A percentile compares a stretch with the other conserved stretches of the same genome.
Conservation (phyloP, 73 alveolate genomes). For the Paramecium octaurelia region DNA sequence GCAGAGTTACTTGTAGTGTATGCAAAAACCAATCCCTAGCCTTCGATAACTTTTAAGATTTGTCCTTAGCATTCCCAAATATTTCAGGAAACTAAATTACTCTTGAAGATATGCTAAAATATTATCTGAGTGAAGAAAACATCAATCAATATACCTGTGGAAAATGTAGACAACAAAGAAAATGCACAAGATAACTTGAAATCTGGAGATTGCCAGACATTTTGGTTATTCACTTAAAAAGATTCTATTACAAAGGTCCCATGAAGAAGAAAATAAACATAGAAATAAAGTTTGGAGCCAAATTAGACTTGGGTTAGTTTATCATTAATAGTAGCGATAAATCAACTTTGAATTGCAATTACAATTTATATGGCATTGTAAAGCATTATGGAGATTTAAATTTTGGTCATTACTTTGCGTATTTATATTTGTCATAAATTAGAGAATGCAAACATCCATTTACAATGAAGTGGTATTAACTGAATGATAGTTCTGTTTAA, state of each 20-base stretch:
- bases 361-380: conserved; percentile 50
- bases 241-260: conserved; percentile 71
- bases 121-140: conserved; percentile 41
- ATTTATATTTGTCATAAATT: not conserved
- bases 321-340: not conserved
- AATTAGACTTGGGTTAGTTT: conserved; percentile 43
- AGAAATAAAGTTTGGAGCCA: conserved; percentile 65
- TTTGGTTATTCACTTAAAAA: conserved; percentile 74
- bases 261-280: conserved; percentile 73
- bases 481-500: conserved; percentile 52
- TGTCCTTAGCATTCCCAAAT: conserved; percentile 52
- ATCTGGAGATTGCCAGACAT: conserved; percentile 77
- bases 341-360: not conserved
- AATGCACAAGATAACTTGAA: conserved; percentile 63
- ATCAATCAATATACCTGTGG: conserved; percentile 65
- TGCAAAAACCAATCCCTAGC: conserved; percentile 72
- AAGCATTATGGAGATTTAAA: conserved; percentile 59
- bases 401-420: conserved; percentile 64
- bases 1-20: conserved; percentile 66
- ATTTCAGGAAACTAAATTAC: not conserved
- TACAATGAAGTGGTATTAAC: conserved; percentile 26
- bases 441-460: conserved; percentile 59
- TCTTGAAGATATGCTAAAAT: conserved; percentile 34
- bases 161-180: conserved; percentile 71
- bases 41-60: conserved; percentile 77